phyloP scores from a whole-genome alignment of 1,139 yeast genomes.

The Candida freyschussii region DNA sequence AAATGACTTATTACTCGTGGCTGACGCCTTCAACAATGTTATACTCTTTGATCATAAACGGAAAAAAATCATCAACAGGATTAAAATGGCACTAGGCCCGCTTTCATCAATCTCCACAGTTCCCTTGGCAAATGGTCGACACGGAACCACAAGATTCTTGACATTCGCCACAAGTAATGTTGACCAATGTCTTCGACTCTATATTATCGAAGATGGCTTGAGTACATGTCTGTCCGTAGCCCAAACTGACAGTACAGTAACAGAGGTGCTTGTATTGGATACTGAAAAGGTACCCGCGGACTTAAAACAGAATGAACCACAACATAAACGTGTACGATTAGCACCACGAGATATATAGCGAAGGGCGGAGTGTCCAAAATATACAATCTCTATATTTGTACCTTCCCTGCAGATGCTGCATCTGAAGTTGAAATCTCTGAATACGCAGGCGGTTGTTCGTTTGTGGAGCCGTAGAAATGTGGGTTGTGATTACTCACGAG shows the following conservation, averaged over 20 bases:
- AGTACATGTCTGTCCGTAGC: constrained; percentile 10
- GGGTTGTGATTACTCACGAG: constrained; percentile 5
- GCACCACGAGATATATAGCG: no score
- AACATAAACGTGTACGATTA: no score
- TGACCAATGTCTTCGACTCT: constrained; percentile 14
- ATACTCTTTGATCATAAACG: constrained; percentile 11
- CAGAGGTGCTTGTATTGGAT: constrained; percentile 11
- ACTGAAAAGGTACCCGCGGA: constrained; percentile 7
- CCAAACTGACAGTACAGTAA: constrained; percentile 5
- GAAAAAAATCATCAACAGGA: constrained; percentile 9
- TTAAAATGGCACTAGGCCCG: constrained; percentile 21
- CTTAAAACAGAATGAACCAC: no score
- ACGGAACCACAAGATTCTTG: constrained; percentile 6
- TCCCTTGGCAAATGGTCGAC: constrained; percentile 5
- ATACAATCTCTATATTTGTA: no score
- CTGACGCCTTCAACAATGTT: constrained; percentile 21
- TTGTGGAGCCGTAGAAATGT: constrained; percentile 11
- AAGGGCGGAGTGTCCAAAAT: no score
- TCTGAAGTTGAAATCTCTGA: constrained; percentile 9
- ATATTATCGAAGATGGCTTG: constrained; percentile 13
- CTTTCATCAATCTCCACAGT: constrained; percentile 12
- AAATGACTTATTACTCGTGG: constrained; percentile 10
- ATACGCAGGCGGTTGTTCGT: constrained; percentile 17
- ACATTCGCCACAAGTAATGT: constrained; percentile 13
- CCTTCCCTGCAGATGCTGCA: no score